Evolutionary conservation across 345 rosid species (phyloP).

Genomic region (Salix viminalis): DNA sequence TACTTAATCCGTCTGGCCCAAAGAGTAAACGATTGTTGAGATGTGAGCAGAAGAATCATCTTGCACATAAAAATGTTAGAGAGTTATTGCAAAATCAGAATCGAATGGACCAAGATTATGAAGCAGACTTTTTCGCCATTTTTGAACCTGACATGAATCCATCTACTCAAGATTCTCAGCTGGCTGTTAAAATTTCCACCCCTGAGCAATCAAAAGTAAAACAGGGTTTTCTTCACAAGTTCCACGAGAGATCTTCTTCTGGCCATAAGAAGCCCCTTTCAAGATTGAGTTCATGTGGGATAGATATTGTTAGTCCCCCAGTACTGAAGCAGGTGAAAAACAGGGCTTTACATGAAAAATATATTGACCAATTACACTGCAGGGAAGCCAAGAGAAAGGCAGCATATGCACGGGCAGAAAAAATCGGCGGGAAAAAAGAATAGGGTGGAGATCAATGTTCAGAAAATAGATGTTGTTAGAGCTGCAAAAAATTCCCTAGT

Average conservation of each 20-base stretch:
- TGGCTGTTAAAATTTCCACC: conserved; percentile 37
- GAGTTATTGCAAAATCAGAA: conserved; percentile 55
- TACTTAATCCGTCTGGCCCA: conserved; percentile 41
- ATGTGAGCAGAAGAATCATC: conserved; percentile 27
- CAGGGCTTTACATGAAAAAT: conserved; percentile 72
- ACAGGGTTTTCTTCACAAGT: conserved; percentile 38
- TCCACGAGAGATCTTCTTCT: conserved; percentile 32
- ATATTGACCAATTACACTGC: conserved; percentile 60
- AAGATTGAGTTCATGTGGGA: conserved; percentile 31
- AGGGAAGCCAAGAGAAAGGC: conserved; percentile 81
- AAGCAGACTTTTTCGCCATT: conserved; percentile 65
- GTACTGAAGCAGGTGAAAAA: conserved; percentile 62
- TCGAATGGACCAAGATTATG: conserved; percentile 36
- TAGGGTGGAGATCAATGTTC: conserved; percentile 16
- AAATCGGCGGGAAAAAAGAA: conserved; percentile 43
- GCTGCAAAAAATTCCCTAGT: conserved; percentile 53
- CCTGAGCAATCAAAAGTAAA: conserved; percentile 37
- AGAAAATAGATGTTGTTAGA: conserved; percentile 35
- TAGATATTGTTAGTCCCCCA: conserved; percentile 49
- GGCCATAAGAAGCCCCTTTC: conserved; percentile 33
- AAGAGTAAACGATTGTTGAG: conserved; percentile 29
- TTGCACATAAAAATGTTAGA: conserved; percentile 52
- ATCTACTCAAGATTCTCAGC: conserved; percentile 15
- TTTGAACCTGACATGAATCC: conserved; percentile 49
- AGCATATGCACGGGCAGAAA: conserved; percentile 19